Evolutionary conservation across 306 rosid genomes (phyloP), one percentile per base, ranked within the genome.

Genomic region (Mimosa pudica): DNA sequence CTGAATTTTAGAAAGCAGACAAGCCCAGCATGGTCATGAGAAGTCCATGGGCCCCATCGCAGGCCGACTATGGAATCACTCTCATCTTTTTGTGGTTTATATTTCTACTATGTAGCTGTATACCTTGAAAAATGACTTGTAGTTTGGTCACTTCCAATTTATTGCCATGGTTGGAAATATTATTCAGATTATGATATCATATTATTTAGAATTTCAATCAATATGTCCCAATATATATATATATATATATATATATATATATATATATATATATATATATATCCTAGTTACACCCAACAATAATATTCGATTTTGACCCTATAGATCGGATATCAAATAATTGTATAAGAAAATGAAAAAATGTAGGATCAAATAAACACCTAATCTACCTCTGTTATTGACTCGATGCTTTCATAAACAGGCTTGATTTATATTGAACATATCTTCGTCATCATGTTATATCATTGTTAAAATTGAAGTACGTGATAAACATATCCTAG

Each of bases 1-100:
- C 80, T 79, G 5, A 13, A 4, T 74, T 8, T 4, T 51, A 17
- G 80, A 42, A 55, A 73, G 9, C 14, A 73, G 80, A 68, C 80
- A 73, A 83, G 83, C 74, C 86, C 86, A 78, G 8, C 20, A 73
- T 24, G 48, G 33, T 49, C 67, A 68, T 83, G 36, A 83, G 3
- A 13, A 74, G 38, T n/a, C 68, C 68, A 78, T 7, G 49, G 82
- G 72, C 44, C 82, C 82, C 80, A 67, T 47, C 1, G 10, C 16
- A 64, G 76, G 51, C 60, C 77, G 8, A 41, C 49, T 18, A 10
- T 61, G 57, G 18, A 49, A 66, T 71, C 36, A 51, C 70, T 18
- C 12, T 18, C 12, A 76, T 48, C 10, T 58, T 38, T 30, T 8
- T 78, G 76, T 66, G 72, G 82, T 11, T 57, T 78, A 18, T 48